Evolutionary conservation across 441 rosid species (phyloP).

Genomic region (Codiaeum variegatum): DNA sequence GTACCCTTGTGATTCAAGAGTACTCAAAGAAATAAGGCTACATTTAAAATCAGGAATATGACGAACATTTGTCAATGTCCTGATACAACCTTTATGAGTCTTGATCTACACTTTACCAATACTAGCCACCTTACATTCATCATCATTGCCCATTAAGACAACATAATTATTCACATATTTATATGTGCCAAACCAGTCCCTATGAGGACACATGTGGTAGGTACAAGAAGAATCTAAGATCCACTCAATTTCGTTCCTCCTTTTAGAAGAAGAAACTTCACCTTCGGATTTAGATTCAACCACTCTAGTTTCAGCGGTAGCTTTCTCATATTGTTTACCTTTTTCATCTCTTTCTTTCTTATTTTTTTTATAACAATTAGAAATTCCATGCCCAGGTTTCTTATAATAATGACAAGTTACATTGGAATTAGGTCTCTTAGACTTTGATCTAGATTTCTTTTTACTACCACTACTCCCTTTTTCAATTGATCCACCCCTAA

Average conservation of each 20-base stretch:
- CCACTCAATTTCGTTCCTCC: no score
- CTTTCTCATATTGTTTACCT: background rate
- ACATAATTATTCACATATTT: background rate
- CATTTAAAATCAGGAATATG: background rate
- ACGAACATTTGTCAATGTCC: conserved; percentile 4
- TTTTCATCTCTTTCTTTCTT: no score
- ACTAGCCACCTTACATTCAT: background rate
- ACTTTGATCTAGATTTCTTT: no score
- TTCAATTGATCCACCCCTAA: no score
- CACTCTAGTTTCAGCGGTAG: background rate
- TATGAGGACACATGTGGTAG: background rate
- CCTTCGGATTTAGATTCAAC: background rate
- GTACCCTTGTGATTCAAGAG: background rate
- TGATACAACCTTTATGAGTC: background rate
- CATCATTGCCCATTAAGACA: background rate
- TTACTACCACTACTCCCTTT: no score
- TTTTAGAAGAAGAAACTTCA: no score
- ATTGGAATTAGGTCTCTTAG: background rate
- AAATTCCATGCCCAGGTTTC: background rate
- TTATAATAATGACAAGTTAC: background rate
- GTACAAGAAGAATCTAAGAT: no score
- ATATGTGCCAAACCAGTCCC: background rate
- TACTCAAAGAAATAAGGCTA: background rate
- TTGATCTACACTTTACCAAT: background rate
- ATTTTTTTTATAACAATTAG: background rate